Conservation (phyloP, 768 basidiomycete species). For the Pulveroboletus sp. region DNA sequence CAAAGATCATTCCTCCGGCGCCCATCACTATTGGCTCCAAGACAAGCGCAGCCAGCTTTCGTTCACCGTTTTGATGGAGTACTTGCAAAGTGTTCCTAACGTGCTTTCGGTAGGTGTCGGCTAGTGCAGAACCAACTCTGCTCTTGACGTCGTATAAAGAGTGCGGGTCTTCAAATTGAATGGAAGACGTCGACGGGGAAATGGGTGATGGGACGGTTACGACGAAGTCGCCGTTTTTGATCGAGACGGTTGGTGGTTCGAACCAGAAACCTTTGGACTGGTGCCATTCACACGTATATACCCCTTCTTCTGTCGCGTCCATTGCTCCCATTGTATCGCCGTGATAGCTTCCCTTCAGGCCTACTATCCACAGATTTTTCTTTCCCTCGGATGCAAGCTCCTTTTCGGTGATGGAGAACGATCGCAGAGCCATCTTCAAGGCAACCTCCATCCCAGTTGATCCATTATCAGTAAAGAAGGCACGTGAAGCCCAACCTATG, state of each 20-base stretch:
- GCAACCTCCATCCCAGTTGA: slow-evolving; percentile 98
- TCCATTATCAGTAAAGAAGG: slow-evolving; percentile 92
- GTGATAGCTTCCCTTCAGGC: slow-evolving; percentile 90
- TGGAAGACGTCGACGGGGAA: slow-evolving; percentile 22
- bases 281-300: slow-evolving; percentile 97
- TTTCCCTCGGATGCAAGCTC: slow-evolving; percentile 34
- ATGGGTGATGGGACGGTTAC: slow-evolving; percentile 53
- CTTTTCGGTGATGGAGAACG: slow-evolving; percentile 42
- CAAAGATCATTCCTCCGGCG: slow-evolving; percentile 95
- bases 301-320: slow-evolving; percentile 90
- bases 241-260: slow-evolving; percentile 75
- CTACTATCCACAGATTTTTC: slow-evolving; percentile 69
- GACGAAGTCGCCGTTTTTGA: slow-evolving; percentile 53
- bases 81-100: slow-evolving; percentile 48
- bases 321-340: slow-evolving; percentile 97
- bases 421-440: slow-evolving; percentile 90
- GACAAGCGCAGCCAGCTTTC: slow-evolving; percentile 67
- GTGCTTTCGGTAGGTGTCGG: slow-evolving; percentile 54
- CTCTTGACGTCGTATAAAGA: slow-evolving; percentile 66
- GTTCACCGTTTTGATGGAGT: slow-evolving; percentile 37
- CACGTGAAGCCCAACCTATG: slow-evolving; percentile 84
- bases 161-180: slow-evolving; percentile 40
- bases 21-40: slow-evolving; percentile 93
- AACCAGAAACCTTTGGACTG: slow-evolving; percentile 90
- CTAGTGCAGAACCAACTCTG: slow-evolving; percentile 60